These are phyloP conservation scores for Phytophthora kernoviae DNA, from an alignment of 352 stramenopile species.

Conservation along the genomic window DNA sequence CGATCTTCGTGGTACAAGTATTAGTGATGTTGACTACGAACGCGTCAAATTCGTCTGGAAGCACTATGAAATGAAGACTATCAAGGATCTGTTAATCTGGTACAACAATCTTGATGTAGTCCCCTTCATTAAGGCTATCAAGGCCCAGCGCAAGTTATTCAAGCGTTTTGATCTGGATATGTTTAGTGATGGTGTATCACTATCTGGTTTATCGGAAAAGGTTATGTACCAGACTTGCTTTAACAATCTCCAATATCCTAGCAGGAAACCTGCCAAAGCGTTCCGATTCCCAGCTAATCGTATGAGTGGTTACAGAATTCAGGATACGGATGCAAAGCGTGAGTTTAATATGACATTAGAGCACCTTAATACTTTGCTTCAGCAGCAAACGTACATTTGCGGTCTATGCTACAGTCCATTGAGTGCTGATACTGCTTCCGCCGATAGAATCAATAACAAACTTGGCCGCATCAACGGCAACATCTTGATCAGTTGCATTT, in stretches of 20 bases:
- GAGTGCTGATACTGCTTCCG: constrained; percentile 24
- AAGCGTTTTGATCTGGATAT: constrained; percentile 32
- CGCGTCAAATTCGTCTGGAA: constrained; percentile 34
- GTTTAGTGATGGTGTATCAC: constrained; percentile 28
- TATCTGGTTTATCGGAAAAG: constrained; percentile 23
- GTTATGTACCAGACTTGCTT: constrained; percentile 41
- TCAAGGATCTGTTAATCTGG: constrained; percentile 44
- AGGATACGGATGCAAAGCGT: constrained; percentile 22
- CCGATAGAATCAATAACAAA: too few relatives aligned
- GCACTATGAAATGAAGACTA: constrained; percentile 41
- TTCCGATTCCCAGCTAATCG: neutral
- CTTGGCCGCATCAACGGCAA: too few relatives aligned
- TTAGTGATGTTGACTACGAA: constrained; percentile 33
- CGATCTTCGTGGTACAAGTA: constrained; percentile 28
- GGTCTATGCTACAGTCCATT: constrained; percentile 21
- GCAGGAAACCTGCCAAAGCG: neutral
- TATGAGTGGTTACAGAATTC: neutral
- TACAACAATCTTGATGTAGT: constrained; percentile 23
- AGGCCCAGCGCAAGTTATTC: constrained; percentile 22
- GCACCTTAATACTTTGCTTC: constrained; percentile 24
- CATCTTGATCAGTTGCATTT: too few relatives aligned
- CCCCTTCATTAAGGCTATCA: too few relatives aligned
- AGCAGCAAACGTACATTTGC: constrained; percentile 27
- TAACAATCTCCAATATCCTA: constrained; percentile 11
- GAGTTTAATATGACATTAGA: constrained; percentile 23